Evolutionary conservation across 768 basidiomycete genomes (phyloP).

Genomic region (Mrakia hoshinonis): DNA sequence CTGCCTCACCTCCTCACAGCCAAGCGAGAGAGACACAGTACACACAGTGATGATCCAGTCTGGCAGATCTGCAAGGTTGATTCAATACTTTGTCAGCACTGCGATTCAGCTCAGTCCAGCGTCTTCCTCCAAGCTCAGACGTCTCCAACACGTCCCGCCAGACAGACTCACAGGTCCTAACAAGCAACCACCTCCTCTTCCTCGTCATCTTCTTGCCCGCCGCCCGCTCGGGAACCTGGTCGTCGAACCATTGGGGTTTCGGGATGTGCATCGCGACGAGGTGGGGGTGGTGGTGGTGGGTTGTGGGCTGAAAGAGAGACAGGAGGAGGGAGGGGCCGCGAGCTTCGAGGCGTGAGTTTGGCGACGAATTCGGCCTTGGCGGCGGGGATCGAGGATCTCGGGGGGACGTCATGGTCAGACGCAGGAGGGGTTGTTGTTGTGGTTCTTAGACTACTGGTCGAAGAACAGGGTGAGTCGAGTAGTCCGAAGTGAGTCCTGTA

Average conservation of each 20-base stretch:
- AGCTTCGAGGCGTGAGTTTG: too few relatives aligned
- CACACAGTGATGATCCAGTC: slow-evolving; percentile 7
- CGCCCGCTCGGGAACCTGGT: neutral
- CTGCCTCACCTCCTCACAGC: neutral
- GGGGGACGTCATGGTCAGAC: too few relatives aligned
- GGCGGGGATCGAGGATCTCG: too few relatives aligned
- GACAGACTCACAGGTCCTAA: neutral
- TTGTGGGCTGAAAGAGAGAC: neutral
- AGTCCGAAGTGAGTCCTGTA: too few relatives aligned
- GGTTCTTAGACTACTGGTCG: too few relatives aligned
- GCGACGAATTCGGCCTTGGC: too few relatives aligned
- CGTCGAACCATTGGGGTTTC: neutral
- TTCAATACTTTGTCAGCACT: neutral
- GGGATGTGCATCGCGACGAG: neutral
- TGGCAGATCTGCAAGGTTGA: neutral
- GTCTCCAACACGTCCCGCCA: too few relatives aligned
- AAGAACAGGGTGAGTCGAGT: too few relatives aligned
- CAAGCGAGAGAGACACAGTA: neutral
- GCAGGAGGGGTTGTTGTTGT: too few relatives aligned
- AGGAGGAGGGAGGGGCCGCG: neutral
- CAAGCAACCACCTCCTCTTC: neutral
- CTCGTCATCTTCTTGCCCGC: neutral
- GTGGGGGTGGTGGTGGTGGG: neutral
- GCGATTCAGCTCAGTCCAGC: neutral
- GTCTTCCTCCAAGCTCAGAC: neutral